phyloP scores from a whole-genome alignment of 2,329 filamentous ascomycete species.

The Cercospora janseana region DNA sequence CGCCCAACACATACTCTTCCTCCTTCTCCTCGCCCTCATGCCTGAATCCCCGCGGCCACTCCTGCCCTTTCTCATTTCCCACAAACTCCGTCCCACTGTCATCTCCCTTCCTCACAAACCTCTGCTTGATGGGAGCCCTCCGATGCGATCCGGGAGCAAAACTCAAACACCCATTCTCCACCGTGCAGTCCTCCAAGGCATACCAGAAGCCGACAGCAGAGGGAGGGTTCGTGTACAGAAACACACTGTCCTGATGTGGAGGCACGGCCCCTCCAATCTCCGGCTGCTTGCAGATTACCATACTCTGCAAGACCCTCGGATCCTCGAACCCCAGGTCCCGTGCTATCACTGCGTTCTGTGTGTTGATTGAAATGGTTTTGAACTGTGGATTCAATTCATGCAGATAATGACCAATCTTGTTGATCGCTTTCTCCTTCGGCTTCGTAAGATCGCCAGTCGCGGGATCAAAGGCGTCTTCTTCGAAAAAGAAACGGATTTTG shows the following conservation, averaged over 20 bases:
- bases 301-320: conserved; percentile 80
- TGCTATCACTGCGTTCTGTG: conserved; percentile 63
- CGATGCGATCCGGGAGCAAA: conserved; percentile 82
- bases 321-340: conserved; percentile 69
- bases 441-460: conserved; percentile 62
- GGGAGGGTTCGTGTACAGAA: conserved; percentile 85
- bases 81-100: conserved; percentile 59
- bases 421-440: conserved; percentile 81
- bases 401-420: conserved; percentile 58
- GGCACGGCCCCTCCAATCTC: conserved; percentile 91
- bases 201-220: conserved; percentile 97
- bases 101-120: conserved; percentile 68
- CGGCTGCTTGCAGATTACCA: conserved; percentile 98
- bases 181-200: conserved; percentile 86
- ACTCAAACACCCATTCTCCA: conserved; percentile 81
- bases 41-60: conserved; percentile 46
- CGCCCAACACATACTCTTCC: conserved; percentile 70
- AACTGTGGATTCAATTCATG: conserved; percentile 49
- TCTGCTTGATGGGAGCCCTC: conserved; percentile 65
- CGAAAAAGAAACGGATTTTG: conserved; percentile 95
- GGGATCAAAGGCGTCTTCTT: conserved; percentile 80
- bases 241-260: conserved; percentile 88
- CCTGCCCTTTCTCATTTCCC: conserved; percentile 59
- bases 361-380: conserved; percentile 54
- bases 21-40: conserved; percentile 39